phyloP scores from a whole-genome alignment of 2,329 filamentous ascomycete species.

The Neopestalotiopsis rosae region DNA sequence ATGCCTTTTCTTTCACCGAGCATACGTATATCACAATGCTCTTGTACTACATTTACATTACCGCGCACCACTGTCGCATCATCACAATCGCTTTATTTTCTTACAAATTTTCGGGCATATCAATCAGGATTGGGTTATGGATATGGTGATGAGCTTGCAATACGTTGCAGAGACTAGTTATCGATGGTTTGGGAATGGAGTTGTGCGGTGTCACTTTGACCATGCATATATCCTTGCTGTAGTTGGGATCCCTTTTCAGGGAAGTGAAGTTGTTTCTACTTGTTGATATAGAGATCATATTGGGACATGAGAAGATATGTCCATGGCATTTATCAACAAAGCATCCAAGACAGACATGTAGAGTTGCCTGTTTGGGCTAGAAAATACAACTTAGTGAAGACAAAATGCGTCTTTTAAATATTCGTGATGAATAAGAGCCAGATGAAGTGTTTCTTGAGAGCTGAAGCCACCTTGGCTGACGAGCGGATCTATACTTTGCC shows the following conservation, averaged over 20 bases:
- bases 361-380: background rate
- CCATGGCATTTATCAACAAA: background rate
- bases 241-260: background rate
- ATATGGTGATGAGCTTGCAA: background rate
- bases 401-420: too few species aligned
- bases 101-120: slow-evolving; percentile 2
- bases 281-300: background rate
- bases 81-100: slow-evolving; percentile 4
- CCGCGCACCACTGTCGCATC: background rate
- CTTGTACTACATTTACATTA: background rate
- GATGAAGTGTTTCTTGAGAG: too few species aligned
- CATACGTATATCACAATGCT: background rate
- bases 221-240: background rate
- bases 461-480: too few species aligned
- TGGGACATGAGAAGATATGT: background rate
- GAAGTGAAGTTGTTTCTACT: background rate
- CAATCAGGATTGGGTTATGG: background rate
- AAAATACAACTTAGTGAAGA: too few species aligned
- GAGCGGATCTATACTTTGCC: too few species aligned
- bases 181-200: background rate
- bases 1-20: background rate
- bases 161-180: background rate
- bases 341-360: background rate
- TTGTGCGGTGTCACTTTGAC: background rate
- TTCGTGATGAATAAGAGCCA: too few species aligned